Percentiles rank a stretch among this genome's conserved stretches.
Evolutionary conservation across 305 asterid species (phyloP).

Genomic region (Fraxinus baroniana): DNA sequence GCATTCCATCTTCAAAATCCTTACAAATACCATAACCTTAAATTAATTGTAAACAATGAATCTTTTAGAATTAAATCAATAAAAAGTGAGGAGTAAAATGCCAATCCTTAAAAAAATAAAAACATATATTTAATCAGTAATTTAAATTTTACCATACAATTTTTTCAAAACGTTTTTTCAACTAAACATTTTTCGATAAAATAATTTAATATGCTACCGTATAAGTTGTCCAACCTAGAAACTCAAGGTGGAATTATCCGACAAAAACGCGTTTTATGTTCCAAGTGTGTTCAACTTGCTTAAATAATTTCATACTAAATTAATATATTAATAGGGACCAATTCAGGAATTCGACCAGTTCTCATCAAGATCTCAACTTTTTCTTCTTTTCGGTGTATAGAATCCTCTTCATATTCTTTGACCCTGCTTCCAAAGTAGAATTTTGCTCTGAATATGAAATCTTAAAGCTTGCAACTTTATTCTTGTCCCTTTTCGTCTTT

Average conservation of each 20-base stretch:
- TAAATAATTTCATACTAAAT: slow-evolving; percentile 11
- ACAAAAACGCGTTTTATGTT: slow-evolving; percentile 34
- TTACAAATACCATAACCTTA: not conserved
- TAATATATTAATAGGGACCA: slow-evolving; percentile 25
- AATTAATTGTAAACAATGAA: not conserved
- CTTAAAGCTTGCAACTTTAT: slow-evolving; percentile 21
- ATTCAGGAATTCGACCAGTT: slow-evolving; percentile 28
- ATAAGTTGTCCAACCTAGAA: not conserved
- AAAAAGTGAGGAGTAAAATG: not conserved
- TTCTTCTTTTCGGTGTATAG: slow-evolving; percentile 12
- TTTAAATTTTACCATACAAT: not conserved
- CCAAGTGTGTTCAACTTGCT: not conserved
- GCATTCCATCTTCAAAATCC: not conserved
- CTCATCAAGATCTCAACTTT: slow-evolving; percentile 48
- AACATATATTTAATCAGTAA: not conserved
- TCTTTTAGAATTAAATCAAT: not conserved
- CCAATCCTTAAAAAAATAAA: not conserved
- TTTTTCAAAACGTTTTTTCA: not conserved
- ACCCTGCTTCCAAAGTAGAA: slow-evolving; percentile 20
- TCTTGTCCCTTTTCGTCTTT: slow-evolving; percentile 6
- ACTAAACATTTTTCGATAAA: not conserved
- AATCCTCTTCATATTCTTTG: slow-evolving; percentile 22
- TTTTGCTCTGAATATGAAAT: not conserved
- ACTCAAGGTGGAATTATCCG: slow-evolving; percentile 4
- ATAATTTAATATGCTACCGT: not conserved